Percentiles rank a stretch among this genome's conserved stretches.
These are phyloP conservation scores for Picea engelmannii DNA, from an alignment of 83 land plant species.

Conservation along the genomic window DNA sequence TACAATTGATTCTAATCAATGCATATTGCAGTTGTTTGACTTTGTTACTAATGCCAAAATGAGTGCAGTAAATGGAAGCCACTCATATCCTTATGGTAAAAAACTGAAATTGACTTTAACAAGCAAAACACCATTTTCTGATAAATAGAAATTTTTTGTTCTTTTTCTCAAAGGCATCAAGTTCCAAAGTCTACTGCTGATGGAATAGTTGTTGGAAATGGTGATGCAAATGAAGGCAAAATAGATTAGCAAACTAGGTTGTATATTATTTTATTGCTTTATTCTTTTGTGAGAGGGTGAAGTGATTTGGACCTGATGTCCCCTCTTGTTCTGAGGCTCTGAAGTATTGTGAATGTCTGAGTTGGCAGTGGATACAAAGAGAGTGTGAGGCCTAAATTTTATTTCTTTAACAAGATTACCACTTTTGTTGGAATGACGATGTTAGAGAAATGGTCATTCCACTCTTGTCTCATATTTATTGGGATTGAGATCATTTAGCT, in stretches of 20 bases:
- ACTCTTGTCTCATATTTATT: neutral
- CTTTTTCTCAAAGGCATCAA: too few relatives aligned
- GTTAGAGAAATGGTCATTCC: neutral
- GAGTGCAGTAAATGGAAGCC: too few relatives aligned
- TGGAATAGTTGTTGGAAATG: constrained; percentile 18
- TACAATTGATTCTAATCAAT: too few relatives aligned
- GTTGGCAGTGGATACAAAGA: too few relatives aligned
- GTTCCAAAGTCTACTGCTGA: neutral
- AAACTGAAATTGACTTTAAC: too few relatives aligned
- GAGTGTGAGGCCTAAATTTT: neutral
- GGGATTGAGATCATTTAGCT: neutral
- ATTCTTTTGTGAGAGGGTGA: too few relatives aligned
- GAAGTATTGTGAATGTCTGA: neutral
- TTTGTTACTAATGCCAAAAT: too few relatives aligned
- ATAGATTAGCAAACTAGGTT: neutral
- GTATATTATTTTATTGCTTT: constrained; percentile 12
- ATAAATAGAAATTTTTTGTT: too few relatives aligned
- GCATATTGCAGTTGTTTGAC: too few relatives aligned
- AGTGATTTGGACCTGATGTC: neutral
- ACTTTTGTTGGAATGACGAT: neutral
- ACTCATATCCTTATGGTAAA: too few relatives aligned
- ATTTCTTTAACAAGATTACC: neutral
- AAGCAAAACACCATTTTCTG: too few relatives aligned
- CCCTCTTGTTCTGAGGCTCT: neutral
- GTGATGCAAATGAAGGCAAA: constrained; percentile 48